Conservation (phyloP, 768 basidiomycete genomes). For the Xerocomus potaroensis region DNA sequence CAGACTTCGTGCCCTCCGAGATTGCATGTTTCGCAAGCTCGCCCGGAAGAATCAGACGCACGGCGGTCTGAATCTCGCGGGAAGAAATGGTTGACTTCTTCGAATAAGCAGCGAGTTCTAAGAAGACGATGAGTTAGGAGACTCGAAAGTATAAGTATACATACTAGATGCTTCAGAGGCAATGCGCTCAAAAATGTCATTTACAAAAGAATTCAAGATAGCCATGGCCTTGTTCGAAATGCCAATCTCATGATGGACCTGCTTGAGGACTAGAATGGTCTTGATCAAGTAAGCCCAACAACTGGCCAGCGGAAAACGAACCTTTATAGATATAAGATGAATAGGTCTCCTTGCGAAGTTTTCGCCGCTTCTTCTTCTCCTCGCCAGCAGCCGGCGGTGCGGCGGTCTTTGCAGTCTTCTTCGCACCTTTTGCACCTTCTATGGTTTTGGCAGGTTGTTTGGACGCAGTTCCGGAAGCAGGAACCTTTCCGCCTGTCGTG, state of each 20-base stretch:
- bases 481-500: slow-evolving; percentile 63
- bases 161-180: slow-evolving; percentile 85
- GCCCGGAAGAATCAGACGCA: slow-evolving; percentile 94
- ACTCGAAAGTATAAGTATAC: slow-evolving; percentile 16
- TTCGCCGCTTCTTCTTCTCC: slow-evolving; percentile 87
- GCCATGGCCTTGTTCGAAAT: slow-evolving; percentile 99
- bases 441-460: slow-evolving; percentile 62
- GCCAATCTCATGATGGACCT: slow-evolving; percentile 98
- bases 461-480: slow-evolving; percentile 51
- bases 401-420: slow-evolving; percentile 61
- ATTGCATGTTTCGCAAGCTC: slow-evolving; percentile 75
- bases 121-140: neutral
- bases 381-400: slow-evolving; percentile 57
- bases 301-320: slow-evolving; percentile 22
- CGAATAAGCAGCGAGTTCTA: slow-evolving; percentile 94
- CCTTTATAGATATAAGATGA: slow-evolving; percentile 92
- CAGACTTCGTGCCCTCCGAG: slow-evolving; percentile 91
- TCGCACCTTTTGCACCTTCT: slow-evolving; percentile 63
- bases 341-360: slow-evolving; percentile 87
- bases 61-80: slow-evolving; percentile 96
- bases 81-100: slow-evolving; percentile 99
- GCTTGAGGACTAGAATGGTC: slow-evolving; percentile 73
- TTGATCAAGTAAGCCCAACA: slow-evolving; percentile 1
- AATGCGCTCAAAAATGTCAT: slow-evolving; percentile 94
- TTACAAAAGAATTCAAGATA: slow-evolving; percentile 93